Conservation (phyloP, 257 asterid genomes). For the Plantago major region DNA sequence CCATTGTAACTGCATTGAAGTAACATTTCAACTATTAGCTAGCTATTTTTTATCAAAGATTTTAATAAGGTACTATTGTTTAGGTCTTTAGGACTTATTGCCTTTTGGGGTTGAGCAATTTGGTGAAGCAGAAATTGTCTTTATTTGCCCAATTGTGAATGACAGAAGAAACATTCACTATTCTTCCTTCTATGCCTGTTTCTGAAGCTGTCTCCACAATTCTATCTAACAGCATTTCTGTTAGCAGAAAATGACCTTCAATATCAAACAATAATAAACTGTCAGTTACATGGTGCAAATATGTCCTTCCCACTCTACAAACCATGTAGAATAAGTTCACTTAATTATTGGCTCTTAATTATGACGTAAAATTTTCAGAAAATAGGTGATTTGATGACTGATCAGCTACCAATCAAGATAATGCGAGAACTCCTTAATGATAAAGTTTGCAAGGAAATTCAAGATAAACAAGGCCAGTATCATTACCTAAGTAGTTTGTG, state of each 20-base stretch:
- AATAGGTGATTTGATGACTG: too few species aligned
- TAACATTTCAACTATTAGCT: not conserved
- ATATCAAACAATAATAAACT: not conserved
- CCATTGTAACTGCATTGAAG: constrained; percentile 63
- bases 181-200: constrained; percentile 72
- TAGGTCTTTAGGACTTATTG: constrained; percentile 16
- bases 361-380: too few species aligned
- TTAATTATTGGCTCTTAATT: too few species aligned
- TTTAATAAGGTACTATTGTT: not conserved
- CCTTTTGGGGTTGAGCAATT: constrained; percentile 71
- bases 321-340: too few species aligned
- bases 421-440: too few species aligned
- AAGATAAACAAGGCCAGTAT: not conserved
- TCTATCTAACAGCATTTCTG: constrained; percentile 75
- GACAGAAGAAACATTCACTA: constrained; percentile 84
- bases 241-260: constrained; percentile 81
- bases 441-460: not conserved
- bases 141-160: constrained; percentile 76
- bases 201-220: constrained; percentile 78
- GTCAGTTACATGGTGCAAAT: not conserved
- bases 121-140: constrained; percentile 46
- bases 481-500: constrained; percentile 75
- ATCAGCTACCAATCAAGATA: too few species aligned
- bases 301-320: too few species aligned
- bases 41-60: not conserved